A percentile compares a stretch with the other conserved stretches of the same genome.
Conservation (phyloP, 768 basidiomycete species). For the Russula earlei region DNA sequence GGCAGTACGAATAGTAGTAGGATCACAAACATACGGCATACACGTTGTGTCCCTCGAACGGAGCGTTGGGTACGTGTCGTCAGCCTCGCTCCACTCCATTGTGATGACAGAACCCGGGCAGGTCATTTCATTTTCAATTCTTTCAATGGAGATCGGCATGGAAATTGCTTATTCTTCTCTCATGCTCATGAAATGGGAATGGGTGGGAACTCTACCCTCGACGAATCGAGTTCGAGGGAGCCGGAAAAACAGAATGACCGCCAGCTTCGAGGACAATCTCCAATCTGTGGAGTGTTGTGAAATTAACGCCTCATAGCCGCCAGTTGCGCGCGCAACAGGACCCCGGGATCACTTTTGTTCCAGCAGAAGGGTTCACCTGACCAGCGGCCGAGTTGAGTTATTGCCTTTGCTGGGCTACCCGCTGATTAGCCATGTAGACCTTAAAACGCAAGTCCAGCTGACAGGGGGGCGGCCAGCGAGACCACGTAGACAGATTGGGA, state of each 20-base stretch:
- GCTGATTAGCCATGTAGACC: constrained; percentile 11
- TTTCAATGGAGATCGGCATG: constrained; percentile 3
- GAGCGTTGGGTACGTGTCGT: background rate
- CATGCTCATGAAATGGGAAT: no score
- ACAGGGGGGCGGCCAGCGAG: constrained; percentile 5
- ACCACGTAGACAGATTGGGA: constrained; percentile 5
- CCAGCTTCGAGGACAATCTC: constrained; percentile 6
- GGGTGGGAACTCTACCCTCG: no score
- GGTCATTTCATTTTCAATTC: background rate
- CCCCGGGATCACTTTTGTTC: constrained; percentile 1
- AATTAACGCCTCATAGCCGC: background rate
- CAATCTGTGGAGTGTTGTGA: background rate
- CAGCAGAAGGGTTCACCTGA: background rate
- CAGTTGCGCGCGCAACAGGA: background rate
- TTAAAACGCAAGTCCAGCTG: constrained; percentile 14
- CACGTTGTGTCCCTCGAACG: constrained; percentile 13
- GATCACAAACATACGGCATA: constrained; percentile 9
- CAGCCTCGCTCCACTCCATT: background rate
- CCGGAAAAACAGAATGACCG: background rate
- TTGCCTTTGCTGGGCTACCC: constrained; percentile 6
- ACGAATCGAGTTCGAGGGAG: background rate
- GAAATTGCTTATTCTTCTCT: background rate
- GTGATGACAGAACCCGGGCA: background rate
- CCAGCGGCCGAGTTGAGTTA: background rate
- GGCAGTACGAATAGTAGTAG: background rate